These are phyloP conservation scores for Toxicodendron radicans DNA, from an alignment of 345 rosid genomes.

Conservation along the genomic window DNA sequence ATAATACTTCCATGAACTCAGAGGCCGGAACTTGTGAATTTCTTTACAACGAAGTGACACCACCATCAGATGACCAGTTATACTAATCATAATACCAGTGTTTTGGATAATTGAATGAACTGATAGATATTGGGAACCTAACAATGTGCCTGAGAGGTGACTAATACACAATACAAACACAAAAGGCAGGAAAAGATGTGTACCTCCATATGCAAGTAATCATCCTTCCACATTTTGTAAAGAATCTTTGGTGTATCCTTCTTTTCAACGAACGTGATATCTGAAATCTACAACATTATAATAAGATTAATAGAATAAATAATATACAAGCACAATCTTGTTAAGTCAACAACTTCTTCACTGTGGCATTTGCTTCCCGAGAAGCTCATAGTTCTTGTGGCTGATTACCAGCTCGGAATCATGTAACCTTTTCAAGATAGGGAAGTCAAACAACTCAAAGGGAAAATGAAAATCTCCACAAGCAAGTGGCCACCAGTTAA, in stretches of 20 bases:
- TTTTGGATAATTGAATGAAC: not conserved
- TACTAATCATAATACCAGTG: not conserved
- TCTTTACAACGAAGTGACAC: not conserved
- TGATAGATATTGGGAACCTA: not conserved
- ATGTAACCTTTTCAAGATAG: not conserved
- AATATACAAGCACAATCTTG: not conserved
- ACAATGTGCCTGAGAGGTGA: not conserved
- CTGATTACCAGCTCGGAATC: not conserved
- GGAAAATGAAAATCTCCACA: not conserved
- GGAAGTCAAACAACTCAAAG: not conserved
- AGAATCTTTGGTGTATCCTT: slow-evolving; percentile 61
- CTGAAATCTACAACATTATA: slow-evolving; percentile 53
- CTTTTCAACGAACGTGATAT: slow-evolving; percentile 63
- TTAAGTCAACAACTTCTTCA: not conserved
- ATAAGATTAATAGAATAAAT: slow-evolving; percentile 11
- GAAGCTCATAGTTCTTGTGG: not conserved
- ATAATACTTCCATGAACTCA: no score
- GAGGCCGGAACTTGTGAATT: not conserved
- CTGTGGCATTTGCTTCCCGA: not conserved
- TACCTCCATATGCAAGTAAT: slow-evolving; percentile 88
- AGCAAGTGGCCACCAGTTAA: not conserved
- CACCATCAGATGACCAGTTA: not conserved
- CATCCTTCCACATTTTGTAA: slow-evolving; percentile 77
- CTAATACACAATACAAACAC: no score
- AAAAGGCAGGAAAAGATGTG: not conserved